A percentile compares a stretch with the other conserved stretches of the same genome.
Evolutionary conservation across 495 filamentous ascomycete species (phyloP).

Genomic region (Annulohypoxylon nitens): DNA sequence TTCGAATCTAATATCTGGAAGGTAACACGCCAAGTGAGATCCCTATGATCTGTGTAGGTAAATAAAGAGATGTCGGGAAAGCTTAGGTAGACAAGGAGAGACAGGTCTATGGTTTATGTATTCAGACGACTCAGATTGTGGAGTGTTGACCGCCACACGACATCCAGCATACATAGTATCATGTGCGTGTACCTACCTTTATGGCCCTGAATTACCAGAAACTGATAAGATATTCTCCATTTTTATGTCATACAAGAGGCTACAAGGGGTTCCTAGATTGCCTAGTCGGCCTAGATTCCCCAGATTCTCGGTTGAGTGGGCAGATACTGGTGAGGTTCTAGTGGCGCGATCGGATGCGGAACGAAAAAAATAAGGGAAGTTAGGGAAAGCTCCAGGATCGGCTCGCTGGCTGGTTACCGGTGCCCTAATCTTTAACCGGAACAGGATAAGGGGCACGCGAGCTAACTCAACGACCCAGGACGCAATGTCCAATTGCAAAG

Average conservation of each 20-base stretch:
- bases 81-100: conserved; percentile 1
- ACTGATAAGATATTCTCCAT: conserved; percentile 34
- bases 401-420: neutral
- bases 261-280: conserved; percentile 28
- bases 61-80: neutral
- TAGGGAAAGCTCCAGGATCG: conserved; percentile 14
- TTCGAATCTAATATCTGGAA: neutral
- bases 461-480: conserved; percentile 20
- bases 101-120: conserved; percentile 39
- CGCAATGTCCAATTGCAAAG: conserved; percentile 10
- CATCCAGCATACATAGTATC: neutral
- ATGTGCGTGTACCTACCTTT: neutral
- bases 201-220: neutral
- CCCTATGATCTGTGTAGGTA: neutral
- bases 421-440: conserved; percentile 23
- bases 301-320: conserved; percentile 38
- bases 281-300: conserved; percentile 38
- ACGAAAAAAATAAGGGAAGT: conserved; percentile 41
- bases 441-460: conserved; percentile 43
- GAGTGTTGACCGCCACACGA: conserved; percentile 35
- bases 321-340: conserved; percentile 37
- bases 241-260: conserved; percentile 46
- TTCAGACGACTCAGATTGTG: conserved; percentile 1
- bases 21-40: neutral
- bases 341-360: conserved; percentile 39